Conservation (phyloP, 169 alveolate genomes). For the Plasmodium relictum region DNA sequence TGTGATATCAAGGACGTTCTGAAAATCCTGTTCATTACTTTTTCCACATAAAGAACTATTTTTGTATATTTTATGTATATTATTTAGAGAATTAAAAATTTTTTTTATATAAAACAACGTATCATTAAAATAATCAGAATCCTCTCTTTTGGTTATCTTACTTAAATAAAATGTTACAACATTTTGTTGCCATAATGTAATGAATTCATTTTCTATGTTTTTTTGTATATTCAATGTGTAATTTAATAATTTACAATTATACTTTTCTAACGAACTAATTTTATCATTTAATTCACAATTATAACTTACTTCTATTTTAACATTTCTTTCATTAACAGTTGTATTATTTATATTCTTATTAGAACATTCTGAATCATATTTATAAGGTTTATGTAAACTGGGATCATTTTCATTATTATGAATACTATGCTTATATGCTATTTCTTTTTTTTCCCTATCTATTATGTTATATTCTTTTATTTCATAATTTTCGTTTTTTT, state of each 20-base stretch:
- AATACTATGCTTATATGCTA: too few relatives aligned
- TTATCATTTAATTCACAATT: conserved; percentile 8
- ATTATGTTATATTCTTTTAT: neutral
- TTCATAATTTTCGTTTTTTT: neutral
- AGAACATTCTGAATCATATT: neutral
- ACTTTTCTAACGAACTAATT: conserved; percentile 14
- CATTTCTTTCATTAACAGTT: neutral
- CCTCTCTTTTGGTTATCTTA: conserved; percentile 36
- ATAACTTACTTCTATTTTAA: neutral
- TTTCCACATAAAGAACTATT: conserved; percentile 16
- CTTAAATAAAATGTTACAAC: conserved; percentile 62
- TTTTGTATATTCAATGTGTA: conserved; percentile 52
- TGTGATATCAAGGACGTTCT: conserved; percentile 72
- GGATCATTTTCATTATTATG: too few relatives aligned
- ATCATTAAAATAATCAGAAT: conserved; percentile 34
- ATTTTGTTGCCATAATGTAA: conserved; percentile 66
- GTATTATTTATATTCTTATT: neutral
- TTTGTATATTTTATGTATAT: conserved; percentile 50
- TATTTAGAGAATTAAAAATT: conserved; percentile 49
- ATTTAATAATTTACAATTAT: conserved; percentile 54
- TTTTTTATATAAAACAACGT: conserved; percentile 40
- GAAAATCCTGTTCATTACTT: conserved; percentile 51
- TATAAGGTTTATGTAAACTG: neutral
- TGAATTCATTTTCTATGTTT: conserved; percentile 64
- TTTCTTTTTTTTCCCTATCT: neutral